Percentiles rank a stretch among this genome's conserved stretches.
Evolutionary conservation across 805 yeast genomes (phyloP).

Genomic region (Cyberlindnera amylophila): DNA sequence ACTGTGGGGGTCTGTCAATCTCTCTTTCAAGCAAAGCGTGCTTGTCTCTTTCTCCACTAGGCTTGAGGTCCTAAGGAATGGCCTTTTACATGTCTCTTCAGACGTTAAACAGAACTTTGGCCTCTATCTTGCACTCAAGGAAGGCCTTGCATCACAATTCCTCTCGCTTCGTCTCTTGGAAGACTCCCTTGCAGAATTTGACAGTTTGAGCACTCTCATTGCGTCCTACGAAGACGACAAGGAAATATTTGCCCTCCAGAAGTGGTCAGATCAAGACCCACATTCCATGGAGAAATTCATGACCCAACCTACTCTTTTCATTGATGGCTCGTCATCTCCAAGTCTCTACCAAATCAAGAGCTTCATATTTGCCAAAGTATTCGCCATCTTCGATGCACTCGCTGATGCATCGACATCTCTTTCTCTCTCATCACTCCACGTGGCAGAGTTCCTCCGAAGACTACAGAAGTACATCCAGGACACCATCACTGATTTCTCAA

Average conservation of each 20-base stretch:
- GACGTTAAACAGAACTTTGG: slow-evolving; percentile 2
- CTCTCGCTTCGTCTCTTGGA: slow-evolving; percentile 54
- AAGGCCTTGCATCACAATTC: slow-evolving; percentile 48
- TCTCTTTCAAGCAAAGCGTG: slow-evolving; percentile 45
- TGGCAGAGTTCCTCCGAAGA: slow-evolving; percentile 36
- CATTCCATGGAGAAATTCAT: slow-evolving; percentile 7
- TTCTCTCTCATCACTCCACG: slow-evolving; percentile 39
- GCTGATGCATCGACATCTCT: slow-evolving; percentile 35
- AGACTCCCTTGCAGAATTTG: slow-evolving; percentile 55
- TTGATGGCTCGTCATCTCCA: neutral
- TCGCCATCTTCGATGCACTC: slow-evolving; percentile 34
- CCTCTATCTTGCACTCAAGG: slow-evolving; percentile 30
- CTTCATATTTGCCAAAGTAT: slow-evolving; percentile 36
- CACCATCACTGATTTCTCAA: slow-evolving; percentile 21
- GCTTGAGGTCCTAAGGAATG: slow-evolving; percentile 24
- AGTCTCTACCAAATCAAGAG: slow-evolving; percentile 19
- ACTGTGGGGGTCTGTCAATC: slow-evolving; percentile 44
- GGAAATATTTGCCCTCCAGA: slow-evolving; percentile 1
- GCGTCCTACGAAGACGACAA: neutral
- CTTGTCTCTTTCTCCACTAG: slow-evolving; percentile 51
- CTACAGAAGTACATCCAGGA: slow-evolving; percentile 37
- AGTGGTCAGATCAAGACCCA: slow-evolving; percentile 9
- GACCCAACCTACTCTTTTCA: slow-evolving; percentile 1
- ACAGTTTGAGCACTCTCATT: slow-evolving; percentile 37
- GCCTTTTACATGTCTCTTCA: neutral